Percentiles rank a stretch among this genome's conserved stretches.
These are phyloP conservation scores for Capsicum pubescens DNA, from an alignment of 257 asterid species.

Conservation along the genomic window DNA sequence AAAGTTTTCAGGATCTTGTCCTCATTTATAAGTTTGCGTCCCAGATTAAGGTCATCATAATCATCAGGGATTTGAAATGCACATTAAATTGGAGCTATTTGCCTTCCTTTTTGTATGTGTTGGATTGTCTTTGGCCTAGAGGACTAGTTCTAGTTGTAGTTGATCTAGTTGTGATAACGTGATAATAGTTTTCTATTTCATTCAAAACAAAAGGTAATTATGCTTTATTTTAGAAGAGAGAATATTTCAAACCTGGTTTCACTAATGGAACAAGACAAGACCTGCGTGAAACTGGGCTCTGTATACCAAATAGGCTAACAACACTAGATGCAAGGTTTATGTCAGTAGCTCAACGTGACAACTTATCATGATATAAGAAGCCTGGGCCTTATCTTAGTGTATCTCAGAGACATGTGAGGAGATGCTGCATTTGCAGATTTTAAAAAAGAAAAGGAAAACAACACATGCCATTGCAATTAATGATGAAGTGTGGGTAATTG, in stretches of 20 bases:
- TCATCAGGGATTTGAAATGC: neutral
- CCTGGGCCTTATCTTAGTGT: neutral
- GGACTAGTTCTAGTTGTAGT: neutral
- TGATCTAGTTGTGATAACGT: neutral
- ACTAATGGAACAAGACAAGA: neutral
- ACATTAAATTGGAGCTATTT: neutral
- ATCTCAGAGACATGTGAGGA: neutral
- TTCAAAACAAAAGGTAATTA: neutral
- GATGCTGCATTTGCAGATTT: slow-evolving; percentile 3
- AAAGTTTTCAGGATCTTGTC: neutral
- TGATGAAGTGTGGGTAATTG: neutral
- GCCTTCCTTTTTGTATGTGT: neutral
- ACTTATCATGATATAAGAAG: slow-evolving; percentile 22
- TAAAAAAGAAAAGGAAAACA: neutral
- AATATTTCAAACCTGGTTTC: neutral
- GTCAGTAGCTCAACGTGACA: neutral
- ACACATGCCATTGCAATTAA: neutral
- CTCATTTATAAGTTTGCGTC: neutral
- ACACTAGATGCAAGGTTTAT: slow-evolving; percentile 20
- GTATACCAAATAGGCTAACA: neutral
- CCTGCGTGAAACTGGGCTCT: neutral
- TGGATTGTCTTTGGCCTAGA: neutral
- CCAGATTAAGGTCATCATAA: neutral
- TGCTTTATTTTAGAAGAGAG: neutral
- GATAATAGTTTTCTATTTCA: neutral